Evolutionary conservation across 2,329 filamentous ascomycete genomes (phyloP), one percentile per base, ranked within the genome.

Genomic region (Verticillium albo-atrum): DNA sequence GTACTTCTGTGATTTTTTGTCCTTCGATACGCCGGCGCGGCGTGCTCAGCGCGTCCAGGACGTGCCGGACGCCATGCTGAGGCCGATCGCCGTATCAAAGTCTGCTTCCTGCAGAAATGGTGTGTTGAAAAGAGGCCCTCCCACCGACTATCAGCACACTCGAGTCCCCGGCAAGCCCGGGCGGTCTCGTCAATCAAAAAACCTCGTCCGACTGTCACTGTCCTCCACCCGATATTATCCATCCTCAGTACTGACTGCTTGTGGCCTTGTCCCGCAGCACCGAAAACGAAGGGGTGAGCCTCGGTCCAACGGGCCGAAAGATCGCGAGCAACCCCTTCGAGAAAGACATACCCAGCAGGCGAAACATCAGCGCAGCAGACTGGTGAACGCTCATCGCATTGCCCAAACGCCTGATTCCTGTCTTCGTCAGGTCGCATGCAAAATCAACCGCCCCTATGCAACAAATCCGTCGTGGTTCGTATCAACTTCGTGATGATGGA

Each of bases 361-460:
- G 20, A n/a, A 47, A 47, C 37, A 10, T 20, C 20, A 47, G 37
- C 10, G 14, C n/a, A 47, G 37, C 23, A 23, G 9, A 47, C 37
- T 47, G 37, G 37, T 23, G 37, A 47, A 47, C 37, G 56, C 57
- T 62, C 61, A 57, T 62, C 60, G 58, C 55, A 58, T 56, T 55
- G 58, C 55, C 60, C 61, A 58, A 63, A 63, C 61, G 61, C 61
- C 61, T 54, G 60, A 55, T 63, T 51, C 61, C 55, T 58, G 58
- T 60, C 61, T 55, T 53, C 54, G n/a, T 57, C 55, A 60, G 54
- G 58, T 58, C 60, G 60, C 61, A 63, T 63, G 60, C 61, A 62
- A 60, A 60, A 53, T 58, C 34, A 57, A 58, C 62, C 61, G 60
- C 60, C 60, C 61, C 61, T 63, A 62, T 63, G 61, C 61, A 63